phyloP scores from a whole-genome alignment of 441 rosid genomes.

The Iberis amara region DNA sequence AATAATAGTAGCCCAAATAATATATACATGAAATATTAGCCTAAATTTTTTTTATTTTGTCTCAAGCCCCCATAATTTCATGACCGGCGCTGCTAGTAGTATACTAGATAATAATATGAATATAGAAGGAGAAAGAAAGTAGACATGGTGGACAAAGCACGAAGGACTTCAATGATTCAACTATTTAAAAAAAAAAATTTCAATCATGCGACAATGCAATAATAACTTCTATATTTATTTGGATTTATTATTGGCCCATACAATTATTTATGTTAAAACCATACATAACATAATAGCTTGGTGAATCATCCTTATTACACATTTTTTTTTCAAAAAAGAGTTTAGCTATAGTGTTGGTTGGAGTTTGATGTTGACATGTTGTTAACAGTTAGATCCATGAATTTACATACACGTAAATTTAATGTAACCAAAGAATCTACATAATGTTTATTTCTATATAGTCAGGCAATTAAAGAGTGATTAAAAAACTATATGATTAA shows the following conservation, averaged over 20 bases:
- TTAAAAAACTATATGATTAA: neutral
- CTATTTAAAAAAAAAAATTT: too few species aligned
- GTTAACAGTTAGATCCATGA: neutral
- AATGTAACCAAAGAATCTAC: constrained; percentile 1
- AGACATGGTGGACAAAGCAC: constrained; percentile 13
- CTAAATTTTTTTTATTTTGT: too few species aligned
- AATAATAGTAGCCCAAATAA: too few species aligned
- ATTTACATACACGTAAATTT: too few species aligned
- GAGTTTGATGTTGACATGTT: neutral
- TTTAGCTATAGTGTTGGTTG: neutral
- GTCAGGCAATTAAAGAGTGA: neutral
- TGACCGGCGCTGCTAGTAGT: constrained; percentile 2
- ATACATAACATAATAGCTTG: neutral
- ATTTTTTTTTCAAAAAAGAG: neutral
- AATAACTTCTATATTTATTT: neutral
- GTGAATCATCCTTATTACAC: too few species aligned
- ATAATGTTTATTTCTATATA: neutral
- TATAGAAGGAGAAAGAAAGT: constrained; percentile 1
- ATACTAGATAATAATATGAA: constrained; percentile 3
- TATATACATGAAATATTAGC: too few species aligned
- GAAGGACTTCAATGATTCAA: constrained; percentile 17
- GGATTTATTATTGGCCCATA: neutral
- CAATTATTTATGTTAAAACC: neutral
- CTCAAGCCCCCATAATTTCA: too few species aligned
- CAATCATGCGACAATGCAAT: too few species aligned